Evolutionary conservation across 106 monocot genomes (phyloP), one percentile per base, ranked within the genome.

Genomic region (Dioscorea alata): DNA sequence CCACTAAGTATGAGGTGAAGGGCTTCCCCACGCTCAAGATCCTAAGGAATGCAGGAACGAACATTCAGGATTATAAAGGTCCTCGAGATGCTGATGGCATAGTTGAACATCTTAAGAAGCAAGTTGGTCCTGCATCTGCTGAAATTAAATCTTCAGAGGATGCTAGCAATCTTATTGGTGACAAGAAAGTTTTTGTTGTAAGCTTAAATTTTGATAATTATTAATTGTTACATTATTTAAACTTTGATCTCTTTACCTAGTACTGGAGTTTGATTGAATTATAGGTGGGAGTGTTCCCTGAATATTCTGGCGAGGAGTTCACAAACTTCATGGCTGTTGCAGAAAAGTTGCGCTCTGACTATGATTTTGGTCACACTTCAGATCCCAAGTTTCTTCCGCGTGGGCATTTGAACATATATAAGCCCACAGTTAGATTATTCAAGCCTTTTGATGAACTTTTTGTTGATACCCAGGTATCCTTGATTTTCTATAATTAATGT

Each of bases 1-100:
- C 87, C 58, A 65, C 82, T 24, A 72, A 82, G 62, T 87, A 85
- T 68, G 89, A 85, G 33, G 70, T 97, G 34, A 64, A 50, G 15
- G 97, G 97, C 33, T 97, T 79, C 62, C 97, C 97, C 5, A 97
- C 92, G 12, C 60, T 97, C 64, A 97, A 97, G 74, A 92, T 97
- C 48, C 54, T 97, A 16, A 92, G 74, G 69, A 86, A 92, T 73
- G 68, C 64, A 67, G 97, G 97, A 15, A 65, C 78, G 50, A 83
- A 9, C 56, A 68, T 92, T 49, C 84, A 82, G 75, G 97, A 92
- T 25, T 97, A 92, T 78, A 92, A 92, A 66, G 97, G 97, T 71
- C 92, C 89, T 21, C 72, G 97, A 53, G 87, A 97, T 8, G 86
- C 89, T 50, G 92, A 89, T 22, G 92, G 92, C 32, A 97, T 97